Evolutionary conservation across 495 filamentous ascomycete species (phyloP).

Genomic region (Venustampulla echinocandica): DNA sequence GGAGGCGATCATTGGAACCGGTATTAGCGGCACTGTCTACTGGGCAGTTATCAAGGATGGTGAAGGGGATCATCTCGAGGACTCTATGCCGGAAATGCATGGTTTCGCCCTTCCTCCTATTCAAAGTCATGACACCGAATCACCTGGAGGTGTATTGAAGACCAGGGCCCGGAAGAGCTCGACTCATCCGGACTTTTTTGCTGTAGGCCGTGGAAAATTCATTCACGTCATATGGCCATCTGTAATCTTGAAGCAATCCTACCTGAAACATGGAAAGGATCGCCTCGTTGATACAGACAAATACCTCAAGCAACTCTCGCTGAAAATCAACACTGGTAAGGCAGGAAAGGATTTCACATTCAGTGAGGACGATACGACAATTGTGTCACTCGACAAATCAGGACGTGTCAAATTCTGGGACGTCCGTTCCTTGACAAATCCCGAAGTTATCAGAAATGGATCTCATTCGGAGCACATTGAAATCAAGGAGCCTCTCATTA

Average conservation of each 20-base stretch:
- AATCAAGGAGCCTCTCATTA: constrained; percentile 67
- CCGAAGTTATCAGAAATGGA: constrained; percentile 33
- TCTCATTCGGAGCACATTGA: constrained; percentile 40
- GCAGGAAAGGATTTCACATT: constrained; percentile 97
- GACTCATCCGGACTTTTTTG: constrained; percentile 84
- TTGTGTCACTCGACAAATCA: constrained; percentile 93
- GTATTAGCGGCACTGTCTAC: constrained; percentile 87
- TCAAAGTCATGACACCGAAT: constrained; percentile 64
- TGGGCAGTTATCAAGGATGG: constrained; percentile 70
- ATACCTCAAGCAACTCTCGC: constrained; percentile 72
- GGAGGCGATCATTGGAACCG: constrained; percentile 82
- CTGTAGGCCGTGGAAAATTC: constrained; percentile 87
- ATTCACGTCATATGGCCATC: constrained; percentile 85
- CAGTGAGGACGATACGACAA: constrained; percentile 87
- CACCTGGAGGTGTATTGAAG: constrained; percentile 85
- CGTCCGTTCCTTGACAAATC: constrained; percentile 62
- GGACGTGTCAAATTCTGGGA: constrained; percentile 97
- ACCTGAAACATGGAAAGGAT: constrained; percentile 61
- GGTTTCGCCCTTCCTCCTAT: constrained; percentile 77
- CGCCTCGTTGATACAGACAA: constrained; percentile 74
- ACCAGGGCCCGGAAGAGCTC: constrained; percentile 85
- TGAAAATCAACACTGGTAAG: constrained; percentile 94
- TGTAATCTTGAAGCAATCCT: constrained; percentile 59
- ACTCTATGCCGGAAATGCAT: constrained; percentile 59
- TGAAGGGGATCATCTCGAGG: constrained; percentile 58